These are phyloP conservation scores for Fistulinella prunicolor DNA, from an alignment of 768 basidiomycete genomes.

Conservation along the genomic window DNA sequence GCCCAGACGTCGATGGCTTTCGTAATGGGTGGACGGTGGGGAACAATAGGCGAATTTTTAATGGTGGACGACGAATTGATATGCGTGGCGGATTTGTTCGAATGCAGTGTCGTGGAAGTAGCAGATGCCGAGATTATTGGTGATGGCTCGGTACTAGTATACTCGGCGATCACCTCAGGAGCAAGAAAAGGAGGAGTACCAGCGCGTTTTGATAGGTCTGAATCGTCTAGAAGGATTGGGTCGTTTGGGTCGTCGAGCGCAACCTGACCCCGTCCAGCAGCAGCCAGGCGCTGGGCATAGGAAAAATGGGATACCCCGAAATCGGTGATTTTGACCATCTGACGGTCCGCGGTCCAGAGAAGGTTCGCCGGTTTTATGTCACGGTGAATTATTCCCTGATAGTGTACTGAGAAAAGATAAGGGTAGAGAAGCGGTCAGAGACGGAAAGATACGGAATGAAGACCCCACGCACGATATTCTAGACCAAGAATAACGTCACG, in stretches of 20 bases:
- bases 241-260: conserved; percentile 49
- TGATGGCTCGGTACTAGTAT: conserved; percentile 36
- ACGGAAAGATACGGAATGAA: conserved; percentile 2
- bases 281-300: conserved; percentile 76
- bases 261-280: conserved; percentile 44
- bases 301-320: conserved; percentile 98
- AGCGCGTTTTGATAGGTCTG: conserved; percentile 84
- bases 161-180: conserved; percentile 87
- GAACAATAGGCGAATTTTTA: conserved; percentile 22
- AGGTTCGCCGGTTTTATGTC: conserved; percentile 99
- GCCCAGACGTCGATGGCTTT: conserved; percentile 99
- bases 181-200: conserved; percentile 97
- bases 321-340: conserved; percentile 94
- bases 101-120: conserved; percentile 31
- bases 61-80: conserved; percentile 30
- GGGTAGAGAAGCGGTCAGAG: conserved; percentile 1
- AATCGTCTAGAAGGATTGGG: conserved; percentile 74
- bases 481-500: conserved; percentile 92
- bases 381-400: conserved; percentile 97
- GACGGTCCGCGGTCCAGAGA: conserved; percentile 82
- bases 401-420: conserved; percentile 65
- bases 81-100: conserved; percentile 27
- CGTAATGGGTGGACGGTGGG: conserved; percentile 58
- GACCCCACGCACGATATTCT: conserved; percentile 77
- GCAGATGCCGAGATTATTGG: conserved; percentile 32